Evolutionary conservation across 257 asterid genomes (phyloP).

Genomic region (Rehmannia glutinosa): DNA sequence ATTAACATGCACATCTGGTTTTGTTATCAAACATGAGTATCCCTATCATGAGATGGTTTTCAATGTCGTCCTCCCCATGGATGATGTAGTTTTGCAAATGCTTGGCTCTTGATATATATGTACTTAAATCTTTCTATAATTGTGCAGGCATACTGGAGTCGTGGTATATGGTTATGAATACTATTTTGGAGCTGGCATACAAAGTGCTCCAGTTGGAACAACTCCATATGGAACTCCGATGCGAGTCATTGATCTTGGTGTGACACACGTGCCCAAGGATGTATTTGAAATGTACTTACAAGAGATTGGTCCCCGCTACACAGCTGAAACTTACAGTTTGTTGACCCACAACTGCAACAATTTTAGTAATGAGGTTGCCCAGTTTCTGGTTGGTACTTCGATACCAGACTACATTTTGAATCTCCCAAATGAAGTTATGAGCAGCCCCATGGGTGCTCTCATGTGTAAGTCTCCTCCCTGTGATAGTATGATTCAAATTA

Average conservation of each 20-base stretch:
- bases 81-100: background rate
- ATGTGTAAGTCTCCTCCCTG: slow-evolving; percentile 48
- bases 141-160: slow-evolving; percentile 92
- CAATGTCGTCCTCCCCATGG: background rate
- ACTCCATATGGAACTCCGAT: slow-evolving; percentile 89
- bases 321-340: slow-evolving; percentile 83
- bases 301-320: slow-evolving; percentile 80
- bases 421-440: slow-evolving; percentile 82
- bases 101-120: background rate
- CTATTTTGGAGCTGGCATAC: slow-evolving; percentile 91
- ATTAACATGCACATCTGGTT: background rate
- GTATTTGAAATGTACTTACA: slow-evolving; percentile 77
- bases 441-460: slow-evolving; percentile 93
- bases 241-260: slow-evolving; percentile 76
- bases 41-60: background rate
- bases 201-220: slow-evolving; percentile 58
- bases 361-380: slow-evolving; percentile 89
- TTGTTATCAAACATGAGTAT: background rate
- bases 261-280: slow-evolving; percentile 83
- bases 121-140: background rate
- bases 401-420: slow-evolving; percentile 80
- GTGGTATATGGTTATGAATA: slow-evolving; percentile 85
- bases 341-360: slow-evolving; percentile 88
- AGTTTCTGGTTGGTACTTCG: slow-evolving; percentile 69
- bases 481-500: background rate